Percentiles rank a stretch among this genome's conserved stretches.
Evolutionary conservation across 495 filamentous ascomycete genomes (phyloP).

Genomic region (Neurospora discreta): DNA sequence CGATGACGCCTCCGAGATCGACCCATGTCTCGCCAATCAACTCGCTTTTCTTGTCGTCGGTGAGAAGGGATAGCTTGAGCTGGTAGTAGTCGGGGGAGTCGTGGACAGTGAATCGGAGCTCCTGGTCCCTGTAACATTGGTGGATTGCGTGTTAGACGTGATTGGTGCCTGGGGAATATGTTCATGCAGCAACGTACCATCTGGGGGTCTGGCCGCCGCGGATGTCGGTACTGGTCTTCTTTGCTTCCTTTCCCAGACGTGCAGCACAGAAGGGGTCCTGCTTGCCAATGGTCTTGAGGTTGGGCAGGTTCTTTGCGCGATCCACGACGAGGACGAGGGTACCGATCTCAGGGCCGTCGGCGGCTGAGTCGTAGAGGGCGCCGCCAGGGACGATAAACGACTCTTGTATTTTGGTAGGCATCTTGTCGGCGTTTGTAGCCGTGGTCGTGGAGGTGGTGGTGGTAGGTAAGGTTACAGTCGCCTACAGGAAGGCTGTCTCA

Average conservation of each 20-base stretch:
- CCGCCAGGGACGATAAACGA: conserved; percentile 27
- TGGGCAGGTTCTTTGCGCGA: conserved; percentile 90
- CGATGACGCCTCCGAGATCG: conserved; percentile 66
- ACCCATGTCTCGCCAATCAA: conserved; percentile 91
- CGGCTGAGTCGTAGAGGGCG: conserved; percentile 91
- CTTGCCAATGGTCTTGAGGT: conserved; percentile 92
- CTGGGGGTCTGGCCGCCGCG: conserved; percentile 89
- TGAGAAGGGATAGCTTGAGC: conserved; percentile 91
- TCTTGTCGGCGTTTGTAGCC: conserved; percentile 8
- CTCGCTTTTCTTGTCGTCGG: conserved; percentile 94
- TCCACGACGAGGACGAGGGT: conserved; percentile 88
- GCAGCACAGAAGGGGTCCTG: conserved; percentile 97
- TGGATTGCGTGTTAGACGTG: conserved; percentile 3
- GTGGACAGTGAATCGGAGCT: conserved; percentile 90
- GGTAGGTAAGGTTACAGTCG: background rate
- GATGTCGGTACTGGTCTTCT: conserved; percentile 92
- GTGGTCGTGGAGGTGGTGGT: background rate
- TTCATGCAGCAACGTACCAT: conserved; percentile 62
- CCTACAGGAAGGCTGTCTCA: conserved; percentile 4
- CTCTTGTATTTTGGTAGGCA: conserved; percentile 29
- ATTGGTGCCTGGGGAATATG: background rate
- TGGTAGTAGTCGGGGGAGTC: conserved; percentile 92
- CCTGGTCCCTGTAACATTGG: conserved; percentile 66
- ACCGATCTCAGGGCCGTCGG: conserved; percentile 90
- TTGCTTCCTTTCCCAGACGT: conserved; percentile 89